Percentiles rank a stretch among this genome's conserved stretches.
These are phyloP conservation scores for Ascodesmis nigricans DNA, from an alignment of 495 filamentous ascomycete species.

Conservation along the genomic window DNA sequence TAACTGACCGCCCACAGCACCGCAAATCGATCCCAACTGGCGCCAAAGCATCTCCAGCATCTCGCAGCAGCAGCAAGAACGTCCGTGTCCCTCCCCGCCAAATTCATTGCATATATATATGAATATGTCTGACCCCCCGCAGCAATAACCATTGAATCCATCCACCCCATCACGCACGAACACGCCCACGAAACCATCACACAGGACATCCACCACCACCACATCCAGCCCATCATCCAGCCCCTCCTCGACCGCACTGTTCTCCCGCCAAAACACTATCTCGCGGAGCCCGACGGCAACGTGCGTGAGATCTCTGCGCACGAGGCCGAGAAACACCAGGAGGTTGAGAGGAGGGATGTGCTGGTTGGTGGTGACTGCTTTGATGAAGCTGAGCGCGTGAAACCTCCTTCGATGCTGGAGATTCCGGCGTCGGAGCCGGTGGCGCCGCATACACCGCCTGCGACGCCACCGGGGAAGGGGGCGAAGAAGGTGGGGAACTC, in stretches of 20 bases:
- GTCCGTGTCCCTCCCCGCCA: background rate
- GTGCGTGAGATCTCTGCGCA: conserved; percentile 12
- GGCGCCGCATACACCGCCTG: too few relatives aligned
- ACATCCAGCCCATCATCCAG: conserved; percentile 10
- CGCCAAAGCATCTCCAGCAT: background rate
- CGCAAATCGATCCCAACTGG: background rate
- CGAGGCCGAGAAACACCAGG: conserved; percentile 5
- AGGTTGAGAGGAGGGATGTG: too few relatives aligned
- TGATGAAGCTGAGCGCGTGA: too few relatives aligned
- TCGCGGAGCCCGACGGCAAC: conserved; percentile 2
- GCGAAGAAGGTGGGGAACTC: too few relatives aligned
- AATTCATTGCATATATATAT: too few relatives aligned
- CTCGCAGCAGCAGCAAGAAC: background rate
- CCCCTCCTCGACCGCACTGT: conserved; percentile 5
- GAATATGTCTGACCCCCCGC: too few relatives aligned
- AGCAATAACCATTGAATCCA: conserved; percentile 8
- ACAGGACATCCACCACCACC: conserved; percentile 7
- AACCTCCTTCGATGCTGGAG: too few relatives aligned
- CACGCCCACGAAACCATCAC: conserved; percentile 6
- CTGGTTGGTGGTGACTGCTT: too few relatives aligned
- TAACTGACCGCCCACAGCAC: too few relatives aligned
- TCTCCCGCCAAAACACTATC: conserved; percentile 12
- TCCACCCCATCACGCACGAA: conserved; percentile 10
- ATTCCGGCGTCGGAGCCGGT: too few relatives aligned
- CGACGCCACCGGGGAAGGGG: too few relatives aligned